phyloP scores from a whole-genome alignment of 306 rosid genomes.

The Malus fusca region DNA sequence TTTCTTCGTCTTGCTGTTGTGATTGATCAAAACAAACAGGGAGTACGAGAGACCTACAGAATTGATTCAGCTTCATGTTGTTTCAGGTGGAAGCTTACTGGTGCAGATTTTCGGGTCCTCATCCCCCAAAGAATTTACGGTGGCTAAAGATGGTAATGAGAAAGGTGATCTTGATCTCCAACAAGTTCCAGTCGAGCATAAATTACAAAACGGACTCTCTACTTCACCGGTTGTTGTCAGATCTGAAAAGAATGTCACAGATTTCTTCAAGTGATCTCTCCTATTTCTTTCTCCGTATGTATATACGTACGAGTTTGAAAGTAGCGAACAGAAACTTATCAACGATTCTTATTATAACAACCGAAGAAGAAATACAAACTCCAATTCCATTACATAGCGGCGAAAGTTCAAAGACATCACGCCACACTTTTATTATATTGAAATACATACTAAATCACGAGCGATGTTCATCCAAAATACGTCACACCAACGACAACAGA shows the following conservation, averaged over 20 bases:
- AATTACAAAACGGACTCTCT: conserved; percentile 9
- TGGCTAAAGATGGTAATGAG: background rate
- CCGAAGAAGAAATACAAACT: background rate
- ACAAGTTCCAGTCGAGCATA: background rate
- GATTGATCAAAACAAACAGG: background rate
- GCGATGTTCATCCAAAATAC: background rate
- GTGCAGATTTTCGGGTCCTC: conserved; percentile 51
- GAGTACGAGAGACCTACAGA: background rate
- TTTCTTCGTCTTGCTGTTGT: background rate
- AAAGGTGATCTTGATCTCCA: conserved; percentile 8
- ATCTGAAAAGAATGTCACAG: conserved; percentile 4
- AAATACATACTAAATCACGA: background rate
- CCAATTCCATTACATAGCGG: background rate
- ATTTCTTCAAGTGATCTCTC: background rate
- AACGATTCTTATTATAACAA: background rate
- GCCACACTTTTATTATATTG: background rate
- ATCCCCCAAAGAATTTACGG: background rate
- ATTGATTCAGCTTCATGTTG: background rate
- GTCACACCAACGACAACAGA: background rate
- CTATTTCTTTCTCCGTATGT: background rate
- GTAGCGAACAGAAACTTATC: background rate
- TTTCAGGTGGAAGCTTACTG: conserved; percentile 54
- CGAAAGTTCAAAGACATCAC: background rate
- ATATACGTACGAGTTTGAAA: background rate
- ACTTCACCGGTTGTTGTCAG: conserved; percentile 18